Conservation (phyloP, 2,329 filamentous ascomycete genomes). For the Coniochaeta prunicola region DNA sequence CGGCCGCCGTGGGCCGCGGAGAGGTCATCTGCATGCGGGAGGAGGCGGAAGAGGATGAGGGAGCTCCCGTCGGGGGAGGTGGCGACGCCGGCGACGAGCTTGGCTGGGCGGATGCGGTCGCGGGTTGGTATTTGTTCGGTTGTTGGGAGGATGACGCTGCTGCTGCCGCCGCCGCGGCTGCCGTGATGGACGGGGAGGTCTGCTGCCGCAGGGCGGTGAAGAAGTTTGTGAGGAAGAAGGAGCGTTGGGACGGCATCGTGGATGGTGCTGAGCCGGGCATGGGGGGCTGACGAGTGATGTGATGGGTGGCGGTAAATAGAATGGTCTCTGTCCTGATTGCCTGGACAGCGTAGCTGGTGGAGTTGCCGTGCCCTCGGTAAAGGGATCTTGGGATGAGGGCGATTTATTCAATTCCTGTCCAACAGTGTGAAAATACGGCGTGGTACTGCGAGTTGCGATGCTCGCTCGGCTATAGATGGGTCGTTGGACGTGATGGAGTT, state of each 20-base stretch:
- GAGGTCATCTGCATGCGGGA: neutral
- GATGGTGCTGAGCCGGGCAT: slow-evolving; percentile 1
- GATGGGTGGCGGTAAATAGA: no score
- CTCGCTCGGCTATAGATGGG: neutral
- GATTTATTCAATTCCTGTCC: neutral
- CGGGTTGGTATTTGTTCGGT: slow-evolving; percentile 24
- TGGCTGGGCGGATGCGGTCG: slow-evolving; percentile 8
- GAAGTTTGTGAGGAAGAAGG: slow-evolving; percentile 50
- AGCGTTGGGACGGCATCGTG: slow-evolving; percentile 44
- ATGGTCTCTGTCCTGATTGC: no score
- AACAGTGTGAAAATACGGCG: neutral
- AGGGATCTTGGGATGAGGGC: neutral
- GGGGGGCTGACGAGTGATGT: neutral
- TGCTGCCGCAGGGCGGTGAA: slow-evolving; percentile 48
- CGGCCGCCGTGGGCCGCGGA: slow-evolving; percentile 7
- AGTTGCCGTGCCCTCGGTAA: neutral
- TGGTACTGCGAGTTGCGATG: neutral
- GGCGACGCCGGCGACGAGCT: slow-evolving; percentile 6
- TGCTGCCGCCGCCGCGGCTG: slow-evolving; percentile 16
- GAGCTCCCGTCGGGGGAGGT: neutral
- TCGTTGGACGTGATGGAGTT: no score
- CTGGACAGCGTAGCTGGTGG: neutral
- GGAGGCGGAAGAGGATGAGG: neutral
- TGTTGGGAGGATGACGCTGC: slow-evolving; percentile 17
- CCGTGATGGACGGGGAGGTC: slow-evolving; percentile 21